phyloP scores from a whole-genome alignment of 2,329 filamentous ascomycete species.

The Hortaea sp. region DNA sequence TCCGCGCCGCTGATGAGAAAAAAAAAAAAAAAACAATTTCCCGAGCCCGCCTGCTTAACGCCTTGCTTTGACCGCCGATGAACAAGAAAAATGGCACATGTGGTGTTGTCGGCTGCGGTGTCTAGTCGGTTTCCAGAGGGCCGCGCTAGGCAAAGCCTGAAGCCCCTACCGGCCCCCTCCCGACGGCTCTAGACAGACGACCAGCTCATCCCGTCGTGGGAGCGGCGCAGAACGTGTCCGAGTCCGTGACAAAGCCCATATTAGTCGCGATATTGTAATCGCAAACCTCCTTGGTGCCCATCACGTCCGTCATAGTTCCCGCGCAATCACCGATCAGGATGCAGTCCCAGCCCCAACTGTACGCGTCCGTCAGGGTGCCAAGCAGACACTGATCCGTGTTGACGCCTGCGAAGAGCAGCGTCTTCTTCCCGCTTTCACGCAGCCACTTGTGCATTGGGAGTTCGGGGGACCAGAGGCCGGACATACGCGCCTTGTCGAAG shows the following conservation, averaged over 20 bases:
- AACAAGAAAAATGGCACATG: too few relatives aligned
- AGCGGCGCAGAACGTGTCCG: constrained; percentile 23
- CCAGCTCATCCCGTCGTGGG: background rate
- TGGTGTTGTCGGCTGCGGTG: too few relatives aligned
- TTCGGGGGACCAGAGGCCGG: constrained; percentile 31
- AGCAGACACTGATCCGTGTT: constrained; percentile 36
- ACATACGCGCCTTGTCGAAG: constrained; percentile 36
- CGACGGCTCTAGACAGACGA: background rate
- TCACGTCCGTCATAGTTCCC: constrained; percentile 30
- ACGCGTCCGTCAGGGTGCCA: constrained; percentile 32
- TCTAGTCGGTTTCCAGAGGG: background rate
- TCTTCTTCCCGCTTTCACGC: constrained; percentile 31
- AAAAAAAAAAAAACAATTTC: background rate
- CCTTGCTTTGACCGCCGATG: background rate
- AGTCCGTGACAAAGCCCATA: constrained; percentile 34
- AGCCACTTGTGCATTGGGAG: constrained; percentile 33
- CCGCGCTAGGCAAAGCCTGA: background rate
- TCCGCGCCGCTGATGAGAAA: background rate
- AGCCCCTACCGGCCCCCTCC: background rate
- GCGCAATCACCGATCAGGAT: constrained; percentile 32
- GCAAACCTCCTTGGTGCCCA: constrained; percentile 29
- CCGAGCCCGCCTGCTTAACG: background rate
- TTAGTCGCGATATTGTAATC: constrained; percentile 34
- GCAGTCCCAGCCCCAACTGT: constrained; percentile 34
- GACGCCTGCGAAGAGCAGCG: constrained; percentile 32